phyloP scores from a whole-genome alignment of 305 asterid species.

The Solanum hybrid region DNA sequence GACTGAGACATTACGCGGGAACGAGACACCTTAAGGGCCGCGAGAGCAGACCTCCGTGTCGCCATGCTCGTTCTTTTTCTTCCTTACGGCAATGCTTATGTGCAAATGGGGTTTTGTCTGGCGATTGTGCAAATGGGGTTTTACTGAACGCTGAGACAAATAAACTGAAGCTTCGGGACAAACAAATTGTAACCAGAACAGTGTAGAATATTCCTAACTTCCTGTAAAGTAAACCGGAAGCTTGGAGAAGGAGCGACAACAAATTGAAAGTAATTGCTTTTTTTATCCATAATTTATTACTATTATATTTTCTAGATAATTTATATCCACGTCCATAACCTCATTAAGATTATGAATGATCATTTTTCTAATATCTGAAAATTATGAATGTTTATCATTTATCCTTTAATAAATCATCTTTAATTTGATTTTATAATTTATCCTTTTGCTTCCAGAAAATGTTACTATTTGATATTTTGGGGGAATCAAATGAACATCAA shows the following conservation, averaged over 20 bases:
- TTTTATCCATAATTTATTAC: too few relatives aligned
- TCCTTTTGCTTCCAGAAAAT: neutral
- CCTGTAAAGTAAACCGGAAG: neutral
- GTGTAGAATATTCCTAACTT: neutral
- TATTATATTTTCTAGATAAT: too few relatives aligned
- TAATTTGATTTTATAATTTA: too few relatives aligned
- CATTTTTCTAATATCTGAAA: too few relatives aligned
- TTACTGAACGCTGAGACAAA: neutral
- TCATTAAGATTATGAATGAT: too few relatives aligned
- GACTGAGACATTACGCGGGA: conserved; percentile 4
- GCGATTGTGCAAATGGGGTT: neutral
- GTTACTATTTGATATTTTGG: neutral
- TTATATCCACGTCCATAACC: too few relatives aligned
- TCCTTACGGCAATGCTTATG: neutral
- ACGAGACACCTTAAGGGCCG: conserved; percentile 24
- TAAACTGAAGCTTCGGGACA: neutral
- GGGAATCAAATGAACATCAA: neutral
- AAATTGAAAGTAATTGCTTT: neutral
- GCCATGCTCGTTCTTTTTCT: conserved; percentile 27
- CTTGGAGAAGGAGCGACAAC: neutral
- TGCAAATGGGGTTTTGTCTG: neutral
- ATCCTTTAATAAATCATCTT: neutral
- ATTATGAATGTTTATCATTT: neutral
- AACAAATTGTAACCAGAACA: neutral
- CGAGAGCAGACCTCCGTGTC: conserved; percentile 27